phyloP scores from a whole-genome alignment of 495 filamentous ascomycete species.

The Coniosporium apollinis region DNA sequence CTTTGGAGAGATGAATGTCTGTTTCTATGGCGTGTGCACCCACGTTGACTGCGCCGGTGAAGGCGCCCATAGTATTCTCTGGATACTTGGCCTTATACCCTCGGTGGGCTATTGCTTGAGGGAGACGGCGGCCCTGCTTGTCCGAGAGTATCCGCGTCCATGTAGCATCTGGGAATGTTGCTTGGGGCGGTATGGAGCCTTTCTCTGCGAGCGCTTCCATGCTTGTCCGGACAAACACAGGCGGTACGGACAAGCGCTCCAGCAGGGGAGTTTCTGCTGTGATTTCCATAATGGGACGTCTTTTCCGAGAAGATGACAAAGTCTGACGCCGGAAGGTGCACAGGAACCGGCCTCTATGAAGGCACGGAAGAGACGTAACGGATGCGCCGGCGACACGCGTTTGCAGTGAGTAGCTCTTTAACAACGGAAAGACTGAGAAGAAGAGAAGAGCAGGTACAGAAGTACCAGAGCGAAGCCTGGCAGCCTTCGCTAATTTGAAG shows the following conservation, averaged over 20 bases:
- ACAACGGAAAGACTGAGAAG: too few species aligned
- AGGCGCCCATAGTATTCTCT: constrained; percentile 74
- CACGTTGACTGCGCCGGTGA: constrained; percentile 49
- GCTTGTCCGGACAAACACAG: constrained; percentile 3
- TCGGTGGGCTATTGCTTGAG: constrained; percentile 72
- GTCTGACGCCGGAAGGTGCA: too few species aligned
- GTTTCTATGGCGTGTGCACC: constrained; percentile 76
- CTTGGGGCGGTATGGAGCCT: constrained; percentile 1
- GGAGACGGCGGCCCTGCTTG: constrained; percentile 26
- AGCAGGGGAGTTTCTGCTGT: constrained; percentile 7
- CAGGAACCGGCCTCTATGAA: too few species aligned
- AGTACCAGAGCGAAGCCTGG: too few species aligned
- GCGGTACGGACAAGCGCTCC: constrained; percentile 10
- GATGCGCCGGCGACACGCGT: too few species aligned
- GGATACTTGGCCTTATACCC: constrained; percentile 66
- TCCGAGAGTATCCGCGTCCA: constrained; percentile 17
- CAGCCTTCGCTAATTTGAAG: too few species aligned
- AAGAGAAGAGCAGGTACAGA: too few species aligned
- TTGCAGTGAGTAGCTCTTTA: too few species aligned
- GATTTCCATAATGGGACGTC: too few species aligned
- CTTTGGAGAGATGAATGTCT: constrained; percentile 67
- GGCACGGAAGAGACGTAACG: too few species aligned
- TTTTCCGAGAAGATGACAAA: too few species aligned
- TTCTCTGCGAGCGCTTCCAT: constrained; percentile 1
- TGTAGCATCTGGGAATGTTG: constrained; percentile 14